Evolutionary conservation across 371 early-diverging fungal species (phyloP), one percentile per base, ranked within the genome.

Genomic region (Circinella umbellata): DNA sequence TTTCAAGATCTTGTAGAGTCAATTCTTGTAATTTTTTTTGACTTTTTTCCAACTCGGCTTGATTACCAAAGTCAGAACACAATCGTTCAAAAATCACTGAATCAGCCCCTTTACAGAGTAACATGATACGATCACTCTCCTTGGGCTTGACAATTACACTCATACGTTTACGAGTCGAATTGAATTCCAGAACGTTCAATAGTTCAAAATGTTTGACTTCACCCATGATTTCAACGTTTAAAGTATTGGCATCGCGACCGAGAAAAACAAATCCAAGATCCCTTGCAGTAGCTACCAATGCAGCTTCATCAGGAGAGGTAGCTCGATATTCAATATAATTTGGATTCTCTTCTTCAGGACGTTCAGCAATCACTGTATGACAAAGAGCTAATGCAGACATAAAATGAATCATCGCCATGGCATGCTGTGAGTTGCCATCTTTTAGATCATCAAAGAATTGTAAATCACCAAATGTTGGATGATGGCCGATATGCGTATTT

Each of bases 41-140:
- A 37, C 80, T 61, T 20, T 70, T 68, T 46, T 82, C 82, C 37
- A 91, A 76, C 1, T 80, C 86, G 0, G 10, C 57, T 63, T 80
- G 80, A 34, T 73, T 69, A n/a, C 81, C 81, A 69, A 82, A 85
- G 2, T 82, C 75, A 37, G 73, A 73, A 42, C 85, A 85, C 17
- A 98, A 80, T 17, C 97, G 87, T 63, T 93, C 92, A 74, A 88
- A 93, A 20, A 97, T 92, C 3, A 96, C 92, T 27, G 91, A 91
- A 76, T 99, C 99, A 14, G 99, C 98, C 17, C 99, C 99, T 80
- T 99, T 99, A 72, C 92, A 92, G 39, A 95, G 83, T 39, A 99
- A 79, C 8, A 94, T 81, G 42, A 97, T 93, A 3, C 89, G 89
- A 35, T 91, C 88, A 34, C 89, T 87, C 54, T 90, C 91, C 0